Percentiles rank a stretch among this genome's conserved stretches.
Evolutionary conservation across 2,329 filamentous ascomycete genomes (phyloP).

Genomic region (Aspergillus pseudoglaucus): DNA sequence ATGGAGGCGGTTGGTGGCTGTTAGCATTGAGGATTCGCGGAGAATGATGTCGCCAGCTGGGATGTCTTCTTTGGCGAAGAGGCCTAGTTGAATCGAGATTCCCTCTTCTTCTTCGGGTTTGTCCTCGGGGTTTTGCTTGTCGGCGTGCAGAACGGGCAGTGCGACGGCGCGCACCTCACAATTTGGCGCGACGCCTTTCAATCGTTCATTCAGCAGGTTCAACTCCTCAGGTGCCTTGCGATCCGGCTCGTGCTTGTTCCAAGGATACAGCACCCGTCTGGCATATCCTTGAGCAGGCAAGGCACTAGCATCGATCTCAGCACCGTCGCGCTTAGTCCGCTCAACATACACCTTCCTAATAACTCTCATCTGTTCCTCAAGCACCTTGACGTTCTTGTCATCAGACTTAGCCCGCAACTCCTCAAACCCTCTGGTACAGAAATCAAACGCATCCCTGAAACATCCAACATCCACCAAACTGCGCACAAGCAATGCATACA

Average conservation of each 20-base stretch:
- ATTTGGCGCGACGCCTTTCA: slow-evolving; percentile 67
- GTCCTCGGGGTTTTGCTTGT: neutral
- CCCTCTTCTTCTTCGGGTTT: slow-evolving; percentile 7
- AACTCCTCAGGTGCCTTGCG: slow-evolving; percentile 52
- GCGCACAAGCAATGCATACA: slow-evolving; percentile 32
- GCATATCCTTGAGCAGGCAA: slow-evolving; percentile 35
- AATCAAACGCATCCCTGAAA: slow-evolving; percentile 36
- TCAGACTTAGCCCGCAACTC: slow-evolving; percentile 12
- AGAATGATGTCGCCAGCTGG: slow-evolving; percentile 69
- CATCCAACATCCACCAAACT: slow-evolving; percentile 34
- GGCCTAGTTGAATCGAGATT: slow-evolving; percentile 66
- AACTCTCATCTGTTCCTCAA: slow-evolving; percentile 23
- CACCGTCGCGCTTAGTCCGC: neutral
- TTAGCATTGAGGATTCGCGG: slow-evolving; percentile 76
- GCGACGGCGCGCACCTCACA: slow-evolving; percentile 71
- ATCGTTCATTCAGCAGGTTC: slow-evolving; percentile 61
- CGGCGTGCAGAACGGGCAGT: slow-evolving; percentile 61
- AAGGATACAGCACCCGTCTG: slow-evolving; percentile 54
- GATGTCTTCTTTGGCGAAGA: slow-evolving; percentile 83
- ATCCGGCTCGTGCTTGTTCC: slow-evolving; percentile 57
- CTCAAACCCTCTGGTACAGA: slow-evolving; percentile 26
- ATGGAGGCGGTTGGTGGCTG: slow-evolving; percentile 80
- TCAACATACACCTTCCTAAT: slow-evolving; percentile 21
- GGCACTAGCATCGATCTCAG: slow-evolving; percentile 22
- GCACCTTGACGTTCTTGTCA: slow-evolving; percentile 5